Evolutionary conservation across 768 basidiomycete genomes (phyloP).

Genomic region (Sutorius australiensis): DNA sequence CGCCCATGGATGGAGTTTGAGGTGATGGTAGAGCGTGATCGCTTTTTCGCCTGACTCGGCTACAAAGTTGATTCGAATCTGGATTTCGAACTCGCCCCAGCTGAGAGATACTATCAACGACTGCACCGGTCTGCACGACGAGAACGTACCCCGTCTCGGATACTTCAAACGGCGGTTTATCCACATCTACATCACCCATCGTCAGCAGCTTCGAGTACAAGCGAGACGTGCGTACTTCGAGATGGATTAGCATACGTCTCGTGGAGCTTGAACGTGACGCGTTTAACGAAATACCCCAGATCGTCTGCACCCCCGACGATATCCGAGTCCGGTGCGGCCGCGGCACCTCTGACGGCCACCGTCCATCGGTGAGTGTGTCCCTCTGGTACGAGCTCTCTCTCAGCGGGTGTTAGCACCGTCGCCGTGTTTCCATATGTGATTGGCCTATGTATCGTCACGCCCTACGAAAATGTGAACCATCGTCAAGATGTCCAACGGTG

Average conservation of each 20-base stretch:
- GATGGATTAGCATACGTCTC: slow-evolving; percentile 92
- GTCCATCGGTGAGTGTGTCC: slow-evolving; percentile 98
- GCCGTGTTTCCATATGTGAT: slow-evolving; percentile 97
- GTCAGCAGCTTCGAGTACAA: neutral
- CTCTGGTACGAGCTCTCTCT: slow-evolving; percentile 52
- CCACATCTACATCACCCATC: slow-evolving; percentile 56
- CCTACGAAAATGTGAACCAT: slow-evolving; percentile 42
- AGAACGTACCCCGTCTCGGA: slow-evolving; percentile 83
- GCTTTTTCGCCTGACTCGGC: slow-evolving; percentile 90
- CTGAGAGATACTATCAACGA: slow-evolving; percentile 32
- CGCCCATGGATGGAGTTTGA: slow-evolving; percentile 93
- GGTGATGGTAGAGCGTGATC: slow-evolving; percentile 82
- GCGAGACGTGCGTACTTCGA: slow-evolving; percentile 57
- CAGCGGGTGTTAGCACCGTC: slow-evolving; percentile 66
- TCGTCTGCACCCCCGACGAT: slow-evolving; percentile 90
- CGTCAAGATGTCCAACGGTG: neutral
- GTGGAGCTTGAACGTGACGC: slow-evolving; percentile 96
- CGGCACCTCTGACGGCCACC: slow-evolving; percentile 87
- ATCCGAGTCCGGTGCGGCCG: slow-evolving; percentile 67
- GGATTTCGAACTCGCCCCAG: slow-evolving; percentile 99
- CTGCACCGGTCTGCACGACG: neutral
- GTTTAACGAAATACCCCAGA: slow-evolving; percentile 86
- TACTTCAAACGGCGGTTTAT: slow-evolving; percentile 91
- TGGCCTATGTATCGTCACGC: slow-evolving; percentile 81
- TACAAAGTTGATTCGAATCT: slow-evolving; percentile 87